Conservation (phyloP, 169 alveolate species). For the Nephromyces sp. region DNA sequence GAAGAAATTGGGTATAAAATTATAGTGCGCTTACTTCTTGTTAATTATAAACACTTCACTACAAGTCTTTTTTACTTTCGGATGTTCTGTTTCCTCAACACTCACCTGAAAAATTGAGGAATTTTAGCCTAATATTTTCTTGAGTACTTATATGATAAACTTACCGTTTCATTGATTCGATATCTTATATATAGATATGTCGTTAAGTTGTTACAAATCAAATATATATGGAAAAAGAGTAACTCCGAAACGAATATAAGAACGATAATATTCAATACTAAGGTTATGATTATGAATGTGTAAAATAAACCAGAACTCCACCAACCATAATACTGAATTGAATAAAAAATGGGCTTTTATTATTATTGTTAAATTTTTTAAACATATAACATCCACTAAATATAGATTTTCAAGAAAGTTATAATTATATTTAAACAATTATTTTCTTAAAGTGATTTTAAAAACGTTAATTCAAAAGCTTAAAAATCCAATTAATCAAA, state of each 20-base stretch:
- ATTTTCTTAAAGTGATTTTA: background rate
- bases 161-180: conserved; percentile 28
- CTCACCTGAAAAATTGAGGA: too few relatives aligned
- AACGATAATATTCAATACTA: conserved; percentile 3
- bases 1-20: too few relatives aligned
- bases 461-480: background rate
- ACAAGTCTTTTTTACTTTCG: too few relatives aligned
- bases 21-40: too few relatives aligned
- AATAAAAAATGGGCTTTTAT: background rate
- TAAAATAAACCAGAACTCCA: background rate
- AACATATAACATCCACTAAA: background rate
- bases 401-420: background rate
- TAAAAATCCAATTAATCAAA: background rate
- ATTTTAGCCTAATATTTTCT: too few relatives aligned
- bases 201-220: conserved; percentile 16
- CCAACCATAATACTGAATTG: conserved; percentile 15
- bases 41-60: too few relatives aligned
- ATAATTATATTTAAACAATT: background rate
- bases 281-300: background rate
- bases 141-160: too few relatives aligned
- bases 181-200: conserved; percentile 26
- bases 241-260: conserved; percentile 17
- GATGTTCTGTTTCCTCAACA: too few relatives aligned
- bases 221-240: conserved; percentile 20
- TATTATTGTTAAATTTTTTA: background rate